Percentiles rank a stretch among this genome's conserved stretches.
Conservation (phyloP, 768 basidiomycete species). For the Rhodocollybia butyracea region DNA sequence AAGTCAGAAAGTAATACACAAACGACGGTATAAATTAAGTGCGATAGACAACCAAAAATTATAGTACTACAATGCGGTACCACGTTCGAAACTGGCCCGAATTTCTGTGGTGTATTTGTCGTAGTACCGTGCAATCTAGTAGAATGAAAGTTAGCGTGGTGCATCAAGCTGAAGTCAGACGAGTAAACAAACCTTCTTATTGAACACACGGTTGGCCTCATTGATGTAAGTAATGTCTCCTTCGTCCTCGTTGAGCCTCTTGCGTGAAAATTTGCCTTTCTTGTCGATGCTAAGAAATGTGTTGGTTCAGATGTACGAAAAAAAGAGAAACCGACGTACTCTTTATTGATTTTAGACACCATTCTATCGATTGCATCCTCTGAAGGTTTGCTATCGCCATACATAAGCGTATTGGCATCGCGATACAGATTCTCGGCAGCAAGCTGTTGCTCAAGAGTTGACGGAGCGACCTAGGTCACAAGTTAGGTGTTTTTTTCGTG, state of each 20-base stretch:
- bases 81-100: conserved; percentile 95
- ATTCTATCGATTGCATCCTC: conserved; percentile 96
- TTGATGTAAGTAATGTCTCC: conserved; percentile 99
- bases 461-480: conserved; percentile 44
- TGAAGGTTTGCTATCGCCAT: conserved; percentile 92
- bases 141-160: neutral
- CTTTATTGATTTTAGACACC: conserved; percentile 86
- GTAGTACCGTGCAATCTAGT: conserved; percentile 35
- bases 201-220: conserved; percentile 96
- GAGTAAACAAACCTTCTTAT: conserved; percentile 77
- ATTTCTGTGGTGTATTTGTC: conserved; percentile 97
- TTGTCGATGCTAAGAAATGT: conserved; percentile 68
- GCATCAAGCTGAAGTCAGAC: neutral
- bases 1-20: neutral
- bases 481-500: conserved; percentile 10
- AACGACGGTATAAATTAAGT: neutral
- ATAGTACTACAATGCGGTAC: conserved; percentile 62
- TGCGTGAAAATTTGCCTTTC: conserved; percentile 86
- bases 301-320: neutral
- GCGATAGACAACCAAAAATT: neutral
- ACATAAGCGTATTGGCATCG: conserved; percentile 89
- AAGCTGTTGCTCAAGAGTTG: conserved; percentile 60
- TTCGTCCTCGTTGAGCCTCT: conserved; percentile 84
- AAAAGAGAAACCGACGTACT: conserved; percentile 52
- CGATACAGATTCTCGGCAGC: conserved; percentile 85